Conservation (phyloP, 345 rosid species). For the Stellera chamaejasme region DNA sequence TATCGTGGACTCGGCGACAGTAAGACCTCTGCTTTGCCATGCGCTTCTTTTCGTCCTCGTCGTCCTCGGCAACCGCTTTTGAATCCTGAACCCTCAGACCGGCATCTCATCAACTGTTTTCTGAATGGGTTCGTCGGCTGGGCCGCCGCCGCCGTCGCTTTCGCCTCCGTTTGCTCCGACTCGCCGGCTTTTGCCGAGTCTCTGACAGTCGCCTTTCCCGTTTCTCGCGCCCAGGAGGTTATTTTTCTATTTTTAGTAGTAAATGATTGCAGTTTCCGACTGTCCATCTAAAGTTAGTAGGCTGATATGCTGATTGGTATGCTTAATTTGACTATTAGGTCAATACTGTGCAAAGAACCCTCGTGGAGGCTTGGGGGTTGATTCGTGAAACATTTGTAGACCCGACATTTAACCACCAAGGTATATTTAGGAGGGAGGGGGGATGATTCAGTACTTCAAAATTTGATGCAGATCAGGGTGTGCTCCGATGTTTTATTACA, state of each 20-base stretch:
- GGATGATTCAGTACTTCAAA: background rate
- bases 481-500: background rate
- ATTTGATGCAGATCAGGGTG: background rate
- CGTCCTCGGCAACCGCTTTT: no score
- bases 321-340: constrained; percentile 34
- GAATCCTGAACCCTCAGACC: background rate
- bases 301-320: no score
- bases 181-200: constrained; percentile 74
- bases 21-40: no score
- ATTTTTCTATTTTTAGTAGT: background rate
- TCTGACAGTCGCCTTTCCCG: constrained; percentile 72
- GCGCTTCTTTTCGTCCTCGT: no score
- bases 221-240: constrained; percentile 83
- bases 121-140: constrained; percentile 41
- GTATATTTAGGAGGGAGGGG: constrained; percentile 17
- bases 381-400: constrained; percentile 86
- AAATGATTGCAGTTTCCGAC: background rate
- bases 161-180: constrained; percentile 35
- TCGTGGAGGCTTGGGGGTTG: constrained; percentile 92
- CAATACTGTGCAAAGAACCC: constrained; percentile 82
- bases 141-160: constrained; percentile 47
- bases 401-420: constrained; percentile 86
- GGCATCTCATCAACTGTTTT: constrained; percentile 20
- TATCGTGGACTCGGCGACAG: no score
- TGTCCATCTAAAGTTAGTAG: no score